A percentile compares a stretch with the other conserved stretches of the same genome.
Evolutionary conservation across 2,329 filamentous ascomycete species (phyloP).

Genomic region (Fusarium keratoplasticum): DNA sequence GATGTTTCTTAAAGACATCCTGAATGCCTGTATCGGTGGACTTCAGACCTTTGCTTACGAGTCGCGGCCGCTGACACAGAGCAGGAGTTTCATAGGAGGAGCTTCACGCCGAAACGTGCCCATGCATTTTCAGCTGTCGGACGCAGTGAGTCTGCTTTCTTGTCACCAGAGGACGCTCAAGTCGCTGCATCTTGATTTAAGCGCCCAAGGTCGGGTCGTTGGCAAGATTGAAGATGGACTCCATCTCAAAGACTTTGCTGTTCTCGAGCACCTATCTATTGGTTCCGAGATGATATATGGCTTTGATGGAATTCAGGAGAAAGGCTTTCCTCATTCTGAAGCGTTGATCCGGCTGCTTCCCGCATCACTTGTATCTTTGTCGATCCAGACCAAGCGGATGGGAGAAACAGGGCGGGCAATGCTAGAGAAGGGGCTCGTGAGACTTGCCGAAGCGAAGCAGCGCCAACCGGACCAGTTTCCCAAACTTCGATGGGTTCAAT

Average conservation of each 20-base stretch:
- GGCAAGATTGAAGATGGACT: neutral
- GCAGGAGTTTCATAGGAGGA: neutral
- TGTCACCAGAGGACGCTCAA: neutral
- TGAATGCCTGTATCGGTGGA: neutral
- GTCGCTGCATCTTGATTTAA: slow-evolving; percentile 4
- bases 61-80: neutral
- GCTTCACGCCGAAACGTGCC: neutral
- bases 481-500: neutral
- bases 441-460: neutral
- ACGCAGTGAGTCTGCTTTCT: neutral
- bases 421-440: slow-evolving; percentile 2
- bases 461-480: neutral
- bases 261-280: slow-evolving; percentile 11
- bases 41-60: slow-evolving; percentile 10
- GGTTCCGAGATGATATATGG: neutral
- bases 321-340: neutral
- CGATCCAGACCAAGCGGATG: neutral
- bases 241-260: slow-evolving; percentile 7
- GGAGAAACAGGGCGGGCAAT: neutral
- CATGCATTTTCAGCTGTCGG: slow-evolving; percentile 8
- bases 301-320: neutral
- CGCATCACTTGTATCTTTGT: slow-evolving; percentile 4
- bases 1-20: neutral
- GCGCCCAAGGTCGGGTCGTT: neutral
- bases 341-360: slow-evolving; percentile 1